phyloP scores from a whole-genome alignment of 768 basidiomycete species.

The Collybiopsis luxurians region DNA sequence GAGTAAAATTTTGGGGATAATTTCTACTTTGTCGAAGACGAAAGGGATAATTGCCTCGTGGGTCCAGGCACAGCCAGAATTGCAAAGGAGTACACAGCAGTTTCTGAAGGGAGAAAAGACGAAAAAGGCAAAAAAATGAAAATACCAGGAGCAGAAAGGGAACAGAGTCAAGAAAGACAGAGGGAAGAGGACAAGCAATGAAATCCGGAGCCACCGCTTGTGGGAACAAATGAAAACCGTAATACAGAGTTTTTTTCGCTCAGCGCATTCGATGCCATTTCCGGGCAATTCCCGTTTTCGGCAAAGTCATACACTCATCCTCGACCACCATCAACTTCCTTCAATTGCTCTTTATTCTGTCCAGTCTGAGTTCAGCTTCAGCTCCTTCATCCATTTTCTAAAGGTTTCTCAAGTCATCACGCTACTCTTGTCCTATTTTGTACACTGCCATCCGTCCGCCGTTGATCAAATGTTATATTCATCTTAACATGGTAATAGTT shows the following conservation, averaged over 20 bases:
- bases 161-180: background rate
- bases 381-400: background rate
- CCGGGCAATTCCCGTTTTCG: conserved; percentile 10
- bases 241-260: background rate
- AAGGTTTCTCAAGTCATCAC: background rate
- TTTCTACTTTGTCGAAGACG: conserved; percentile 5
- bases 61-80: conserved; percentile 27
- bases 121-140: background rate
- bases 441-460: conserved; percentile 6
- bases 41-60: conserved; percentile 28
- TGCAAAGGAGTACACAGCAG: conserved; percentile 17
- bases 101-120: background rate
- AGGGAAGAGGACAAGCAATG: conserved; percentile 1
- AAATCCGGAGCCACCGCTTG: background rate
- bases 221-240: no score
- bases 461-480: conserved; percentile 2
- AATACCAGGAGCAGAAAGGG: no score
- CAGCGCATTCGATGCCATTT: conserved; percentile 17
- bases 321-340: background rate
- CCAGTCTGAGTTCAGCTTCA: no score
- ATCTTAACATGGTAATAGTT: background rate
- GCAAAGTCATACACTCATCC: background rate
- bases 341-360: background rate
- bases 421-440: background rate
- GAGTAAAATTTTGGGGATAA: background rate